Evolutionary conservation across 768 basidiomycete genomes (phyloP).

Genomic region (Filobasidium wieringae): DNA sequence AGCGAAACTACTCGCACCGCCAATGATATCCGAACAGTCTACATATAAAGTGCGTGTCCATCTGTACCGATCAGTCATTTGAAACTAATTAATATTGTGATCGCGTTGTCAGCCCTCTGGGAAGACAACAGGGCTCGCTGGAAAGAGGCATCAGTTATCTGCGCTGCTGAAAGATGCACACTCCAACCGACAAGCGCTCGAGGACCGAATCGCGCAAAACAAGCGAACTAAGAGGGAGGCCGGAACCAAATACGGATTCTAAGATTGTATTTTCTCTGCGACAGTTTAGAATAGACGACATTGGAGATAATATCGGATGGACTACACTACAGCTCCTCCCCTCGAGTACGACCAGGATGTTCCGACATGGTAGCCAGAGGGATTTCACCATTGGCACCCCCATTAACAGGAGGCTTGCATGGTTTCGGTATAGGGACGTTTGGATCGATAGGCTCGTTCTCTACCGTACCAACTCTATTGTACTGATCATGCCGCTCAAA

Average conservation of each 20-base stretch:
- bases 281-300: too few species aligned
- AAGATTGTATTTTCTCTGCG: not conserved
- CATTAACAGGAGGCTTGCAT: conserved; percentile 15
- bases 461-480: conserved; percentile 59
- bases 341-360: too few species aligned
- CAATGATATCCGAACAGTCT: conserved; percentile 18
- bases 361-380: too few species aligned
- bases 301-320: too few species aligned
- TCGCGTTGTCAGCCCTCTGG: conserved; percentile 22
- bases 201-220: conserved; percentile 25
- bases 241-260: conserved; percentile 25
- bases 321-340: too few species aligned
- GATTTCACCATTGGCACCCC: too few species aligned
- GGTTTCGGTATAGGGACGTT: conserved; percentile 30
- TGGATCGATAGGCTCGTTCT: conserved; percentile 31
- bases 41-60: conserved; percentile 31
- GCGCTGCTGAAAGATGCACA: conserved; percentile 31
- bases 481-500: conserved; percentile 74
- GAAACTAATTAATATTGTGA: not conserved
- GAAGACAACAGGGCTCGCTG: conserved; percentile 31
- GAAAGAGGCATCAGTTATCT: conserved; percentile 36
- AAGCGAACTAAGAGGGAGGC: conserved; percentile 24
- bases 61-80: not conserved
- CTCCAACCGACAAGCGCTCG: conserved; percentile 19
- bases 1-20: conserved; percentile 20